Evolutionary conservation across 2,329 filamentous ascomycete genomes (phyloP), one percentile per base, ranked within the genome.

Genomic region (Triangularia setosa): DNA sequence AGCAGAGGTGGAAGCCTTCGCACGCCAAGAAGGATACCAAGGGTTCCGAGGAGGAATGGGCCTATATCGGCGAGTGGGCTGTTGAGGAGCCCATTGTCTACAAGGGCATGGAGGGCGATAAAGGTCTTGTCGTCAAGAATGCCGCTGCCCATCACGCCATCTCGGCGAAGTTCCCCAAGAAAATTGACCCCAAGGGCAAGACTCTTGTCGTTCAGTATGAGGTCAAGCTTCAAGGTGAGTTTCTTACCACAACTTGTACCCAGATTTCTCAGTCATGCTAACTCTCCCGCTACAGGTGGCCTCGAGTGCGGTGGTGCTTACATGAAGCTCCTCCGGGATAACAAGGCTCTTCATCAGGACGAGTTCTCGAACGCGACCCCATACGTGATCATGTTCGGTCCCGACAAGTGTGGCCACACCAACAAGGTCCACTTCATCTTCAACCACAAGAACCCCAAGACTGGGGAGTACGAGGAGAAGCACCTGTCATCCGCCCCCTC

Each of bases 401-500:
- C 95, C 73, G 95, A 99, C 85, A 98, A 98, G 90, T 99, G 95
- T 79, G 95, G 95, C 79, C 87, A 92, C 78, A 98, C 92, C 80
- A 99, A 99, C 90, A 98, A 98, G 90, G 91, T 96, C 61, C 86
- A 88, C 80, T 97, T 99, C 83, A 99, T 99, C 80, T 96, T 99
- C 88, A 95, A 96, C 82, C 95, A 99, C 90, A 99, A 98, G 91
- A 99, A 98, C 88, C 95, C 95, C 77, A 97, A 97, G 91, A 97
- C 93, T 56, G 94, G 94, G 83, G 92, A 97, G 81, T 99, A 99
- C 75, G 94, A 99, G 87, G 95, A 99, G 91, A 99, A 99, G 90
- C 95, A 99, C 82, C 86, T 99, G 69, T 88, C 86, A 77, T 86
- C 85, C 73, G 90, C 94, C 69, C 93, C 95, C 67, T 85, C 89